Evolutionary conservation across 1,284 basidiomycete species (phyloP).

Genomic region (Marasmius oreades): DNA sequence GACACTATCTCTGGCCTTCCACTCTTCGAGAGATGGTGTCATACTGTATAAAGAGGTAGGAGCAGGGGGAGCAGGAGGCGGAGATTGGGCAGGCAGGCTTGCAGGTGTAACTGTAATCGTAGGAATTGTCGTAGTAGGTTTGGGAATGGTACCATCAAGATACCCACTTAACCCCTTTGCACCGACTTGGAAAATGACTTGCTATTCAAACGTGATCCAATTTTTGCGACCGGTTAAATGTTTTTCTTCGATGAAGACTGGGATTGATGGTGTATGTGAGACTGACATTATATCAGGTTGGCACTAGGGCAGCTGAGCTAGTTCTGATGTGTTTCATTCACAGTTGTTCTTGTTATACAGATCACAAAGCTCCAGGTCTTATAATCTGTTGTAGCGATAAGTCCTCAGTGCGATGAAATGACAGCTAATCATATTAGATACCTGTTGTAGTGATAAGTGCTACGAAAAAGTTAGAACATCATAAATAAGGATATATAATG

Average conservation of each 20-base stretch:
- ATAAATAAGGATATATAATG: background rate
- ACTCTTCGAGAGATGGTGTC: background rate
- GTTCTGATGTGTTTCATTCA: background rate
- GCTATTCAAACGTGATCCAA: background rate
- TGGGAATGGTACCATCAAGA: background rate
- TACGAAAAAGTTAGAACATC: background rate
- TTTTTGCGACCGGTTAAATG: background rate
- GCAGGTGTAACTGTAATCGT: background rate
- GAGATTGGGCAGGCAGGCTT: background rate
- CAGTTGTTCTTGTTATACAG: too few species aligned
- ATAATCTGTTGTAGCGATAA: background rate
- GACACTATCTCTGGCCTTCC: background rate
- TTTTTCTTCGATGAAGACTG: background rate
- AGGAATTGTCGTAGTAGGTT: background rate
- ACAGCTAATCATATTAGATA: background rate
- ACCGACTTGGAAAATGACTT: background rate
- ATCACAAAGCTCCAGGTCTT: background rate
- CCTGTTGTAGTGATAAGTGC: background rate
- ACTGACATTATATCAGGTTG: background rate
- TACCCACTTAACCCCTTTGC: background rate
- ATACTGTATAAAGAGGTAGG: background rate
- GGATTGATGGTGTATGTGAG: background rate
- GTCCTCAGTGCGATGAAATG: background rate
- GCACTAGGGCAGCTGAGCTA: background rate
- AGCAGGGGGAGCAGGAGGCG: background rate